Percentiles rank a stretch among this genome's conserved stretches.
phyloP scores from a whole-genome alignment of 2,329 filamentous ascomycete genomes.

The Aspergillus intermedius region DNA sequence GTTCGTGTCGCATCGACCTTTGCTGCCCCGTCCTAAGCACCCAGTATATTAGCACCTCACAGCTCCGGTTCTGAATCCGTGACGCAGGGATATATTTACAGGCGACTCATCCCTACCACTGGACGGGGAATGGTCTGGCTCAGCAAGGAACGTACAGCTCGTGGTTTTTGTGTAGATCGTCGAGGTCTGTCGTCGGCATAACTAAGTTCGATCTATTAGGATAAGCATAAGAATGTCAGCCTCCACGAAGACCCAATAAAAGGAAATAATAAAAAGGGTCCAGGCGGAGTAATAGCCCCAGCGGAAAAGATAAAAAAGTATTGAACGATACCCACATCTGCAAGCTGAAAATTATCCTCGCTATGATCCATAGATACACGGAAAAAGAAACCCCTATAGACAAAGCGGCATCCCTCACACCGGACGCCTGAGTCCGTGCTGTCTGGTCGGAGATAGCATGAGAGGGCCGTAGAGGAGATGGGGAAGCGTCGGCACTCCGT shows the following conservation, averaged over 20 bases:
- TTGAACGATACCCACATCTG: conserved; percentile 1
- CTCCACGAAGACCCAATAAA: neutral
- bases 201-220: conserved; percentile 7
- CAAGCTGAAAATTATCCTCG: conserved; percentile 1
- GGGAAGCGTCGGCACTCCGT: conserved; percentile 1
- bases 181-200: conserved; percentile 15
- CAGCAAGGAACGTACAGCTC: conserved; percentile 14
- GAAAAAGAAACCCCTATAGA: conserved; percentile 6
- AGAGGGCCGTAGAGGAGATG: conserved; percentile 9
- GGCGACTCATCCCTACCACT: conserved; percentile 17
- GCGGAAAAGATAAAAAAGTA: neutral
- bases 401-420: conserved; percentile 14
- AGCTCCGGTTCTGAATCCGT: neutral
- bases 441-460: conserved; percentile 17
- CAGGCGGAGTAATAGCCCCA: neutral
- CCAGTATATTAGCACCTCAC: conserved; percentile 8
- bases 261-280: conserved; percentile 1
- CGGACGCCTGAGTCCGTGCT: conserved; percentile 18
- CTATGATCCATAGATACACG: neutral
- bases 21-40: conserved; percentile 9
- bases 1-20: conserved; percentile 10
- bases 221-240: neutral
- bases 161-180: conserved; percentile 3
- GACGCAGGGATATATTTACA: conserved; percentile 14
- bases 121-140: conserved; percentile 12